Evolutionary conservation across 139 green algal species (phyloP).

Genomic region (Mesotaenium endlicherianum): DNA sequence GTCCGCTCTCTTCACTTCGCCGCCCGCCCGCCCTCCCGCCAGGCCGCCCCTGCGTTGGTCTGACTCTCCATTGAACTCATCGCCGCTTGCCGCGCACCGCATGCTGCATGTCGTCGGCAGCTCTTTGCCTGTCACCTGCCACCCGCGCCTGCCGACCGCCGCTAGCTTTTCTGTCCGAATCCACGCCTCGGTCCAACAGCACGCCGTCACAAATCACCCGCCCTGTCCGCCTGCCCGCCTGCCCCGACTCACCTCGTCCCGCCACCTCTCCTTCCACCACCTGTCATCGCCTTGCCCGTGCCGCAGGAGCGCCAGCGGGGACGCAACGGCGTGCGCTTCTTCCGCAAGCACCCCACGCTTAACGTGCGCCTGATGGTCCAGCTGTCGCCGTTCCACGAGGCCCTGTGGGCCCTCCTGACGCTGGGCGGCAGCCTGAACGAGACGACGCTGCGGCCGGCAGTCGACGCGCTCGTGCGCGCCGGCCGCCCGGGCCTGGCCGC

Average conservation of each 20-base stretch:
- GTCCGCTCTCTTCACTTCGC: too few species aligned
- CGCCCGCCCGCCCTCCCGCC: too few species aligned
- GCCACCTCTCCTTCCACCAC: not conserved
- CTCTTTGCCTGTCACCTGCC: too few species aligned
- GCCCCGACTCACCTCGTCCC: not conserved
- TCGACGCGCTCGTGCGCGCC: slow-evolving; percentile 24
- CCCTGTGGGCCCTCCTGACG: slow-evolving; percentile 53
- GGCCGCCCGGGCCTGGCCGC: slow-evolving; percentile 38
- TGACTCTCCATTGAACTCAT: too few species aligned
- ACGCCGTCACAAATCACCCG: too few species aligned
- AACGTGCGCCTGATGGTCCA: slow-evolving; percentile 59
- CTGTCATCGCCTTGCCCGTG: not conserved
- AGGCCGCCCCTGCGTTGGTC: too few species aligned
- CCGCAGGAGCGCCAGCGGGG: slow-evolving; percentile 52
- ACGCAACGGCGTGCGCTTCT: slow-evolving; percentile 55
- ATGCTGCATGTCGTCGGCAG: too few species aligned
- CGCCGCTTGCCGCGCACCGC: too few species aligned
- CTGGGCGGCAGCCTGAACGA: slow-evolving; percentile 54
- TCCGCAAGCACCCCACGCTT: slow-evolving; percentile 51
- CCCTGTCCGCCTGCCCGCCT: too few species aligned
- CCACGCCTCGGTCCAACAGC: too few species aligned
- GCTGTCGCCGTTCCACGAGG: slow-evolving; percentile 55
- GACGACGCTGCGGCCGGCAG: slow-evolving; percentile 20
- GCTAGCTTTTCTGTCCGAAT: too few species aligned
- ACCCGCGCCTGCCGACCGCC: too few species aligned